Evolutionary conservation across 495 filamentous ascomycete genomes (phyloP).

Genomic region (Rusavskia elegans): DNA sequence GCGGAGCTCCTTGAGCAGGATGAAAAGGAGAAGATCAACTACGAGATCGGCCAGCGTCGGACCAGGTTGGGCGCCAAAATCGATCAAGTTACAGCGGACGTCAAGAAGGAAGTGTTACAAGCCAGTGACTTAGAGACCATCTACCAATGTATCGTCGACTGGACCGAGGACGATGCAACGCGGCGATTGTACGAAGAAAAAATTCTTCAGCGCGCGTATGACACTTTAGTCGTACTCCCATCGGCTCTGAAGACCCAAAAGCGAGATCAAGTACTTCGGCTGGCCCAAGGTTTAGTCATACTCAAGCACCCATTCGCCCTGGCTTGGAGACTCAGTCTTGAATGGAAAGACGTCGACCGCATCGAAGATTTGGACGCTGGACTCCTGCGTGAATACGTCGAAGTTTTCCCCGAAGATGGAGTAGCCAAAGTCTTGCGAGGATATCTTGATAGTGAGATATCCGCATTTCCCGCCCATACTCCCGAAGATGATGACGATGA

Average conservation of each 20-base stretch:
- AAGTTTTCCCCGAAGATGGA: conserved; percentile 72
- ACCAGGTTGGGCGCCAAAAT: conserved; percentile 76
- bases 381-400: conserved; percentile 60
- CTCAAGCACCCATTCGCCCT: conserved; percentile 83
- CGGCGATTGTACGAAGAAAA: conserved; percentile 82
- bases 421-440: conserved; percentile 64
- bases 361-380: conserved; percentile 56
- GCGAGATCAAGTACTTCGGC: conserved; percentile 48
- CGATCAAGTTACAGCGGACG: conserved; percentile 67
- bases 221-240: conserved; percentile 52
- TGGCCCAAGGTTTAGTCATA: conserved; percentile 84
- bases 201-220: conserved; percentile 63
- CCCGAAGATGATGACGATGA: conserved; percentile 18
- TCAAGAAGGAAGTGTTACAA: conserved; percentile 67
- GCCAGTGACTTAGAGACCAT: conserved; percentile 54
- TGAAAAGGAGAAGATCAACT: conserved; percentile 83
- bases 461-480: conserved; percentile 50
- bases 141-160: conserved; percentile 73
- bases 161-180: conserved; percentile 73
- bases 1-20: conserved; percentile 75
- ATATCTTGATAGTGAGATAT: conserved; percentile 69
- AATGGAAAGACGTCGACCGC: conserved; percentile 70
- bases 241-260: conserved; percentile 49
- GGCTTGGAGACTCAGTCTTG: conserved; percentile 78
- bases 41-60: conserved; percentile 72